Evolutionary conservation across 1,284 basidiomycete species (phyloP), one percentile per base, ranked within the genome.

Genomic region (Fomitopsis palustris): DNA sequence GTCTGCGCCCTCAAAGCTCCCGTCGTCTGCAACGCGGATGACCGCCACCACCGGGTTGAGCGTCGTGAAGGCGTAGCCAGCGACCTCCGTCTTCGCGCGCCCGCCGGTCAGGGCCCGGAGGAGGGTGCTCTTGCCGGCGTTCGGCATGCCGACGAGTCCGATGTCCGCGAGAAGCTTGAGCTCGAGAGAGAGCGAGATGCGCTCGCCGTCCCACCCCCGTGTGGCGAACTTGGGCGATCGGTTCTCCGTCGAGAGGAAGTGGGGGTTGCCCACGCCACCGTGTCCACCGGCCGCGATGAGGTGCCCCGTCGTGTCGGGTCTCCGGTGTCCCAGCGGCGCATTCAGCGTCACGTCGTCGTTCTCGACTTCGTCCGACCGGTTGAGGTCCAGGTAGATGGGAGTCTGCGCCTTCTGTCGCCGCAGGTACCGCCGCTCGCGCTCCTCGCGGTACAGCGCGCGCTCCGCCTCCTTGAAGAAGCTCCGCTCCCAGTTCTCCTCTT

Each of bases 41-140:
- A 95, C 94, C 0, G 94, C 96, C n/a, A 98, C 84, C 58, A 98
- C 89, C 1, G 96, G 97, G 64, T 96, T 96, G 42, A 98, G 80
- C 1, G 95, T 99, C 9, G 96, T 98, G 74, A 98, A 98, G 1
- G 92, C 88, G 73, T 97, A 98, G 7, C 87, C 83, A 0, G 95
- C 97, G 5, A 98, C 90, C 68, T 94, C 90, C 2, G 92, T 94
- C 67, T 87, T 88, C 12, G 92, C 90, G 17, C 89, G 77, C 1
- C 89, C 88, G 5, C 92, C 93, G 0, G 95, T 98, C 19, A 99
- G 77, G 0, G 95, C 93, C 14, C 93, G 88, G 3, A 99, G 78
- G 19, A 99, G 78, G 0, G 96, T 99, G 70, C 90, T 91, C 75
- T 93, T 92, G 29, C 91, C 90, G 0, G 93, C 95, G 67, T 99